Evolutionary conservation across 1,284 basidiomycete genomes (phyloP).

Genomic region (Prillingera fragicola): DNA sequence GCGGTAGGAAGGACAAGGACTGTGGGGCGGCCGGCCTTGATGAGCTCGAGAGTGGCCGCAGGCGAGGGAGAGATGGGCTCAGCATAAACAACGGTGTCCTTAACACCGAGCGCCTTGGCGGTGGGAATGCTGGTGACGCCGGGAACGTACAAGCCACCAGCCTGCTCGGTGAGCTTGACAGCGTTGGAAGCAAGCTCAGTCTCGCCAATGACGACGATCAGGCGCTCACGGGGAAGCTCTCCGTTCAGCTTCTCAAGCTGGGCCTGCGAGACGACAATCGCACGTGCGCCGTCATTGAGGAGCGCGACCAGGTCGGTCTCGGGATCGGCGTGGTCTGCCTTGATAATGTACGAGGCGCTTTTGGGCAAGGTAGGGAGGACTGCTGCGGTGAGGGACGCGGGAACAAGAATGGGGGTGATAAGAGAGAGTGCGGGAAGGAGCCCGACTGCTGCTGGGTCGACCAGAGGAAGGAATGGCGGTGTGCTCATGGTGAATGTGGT

Average conservation of each 20-base stretch:
- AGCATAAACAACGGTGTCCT: constrained; percentile 60
- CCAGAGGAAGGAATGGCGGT: constrained; percentile 48
- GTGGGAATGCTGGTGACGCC: constrained; percentile 50
- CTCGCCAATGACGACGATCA: constrained; percentile 68
- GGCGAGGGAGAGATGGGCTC: constrained; percentile 49
- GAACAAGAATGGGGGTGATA: constrained; percentile 67
- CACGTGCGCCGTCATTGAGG: constrained; percentile 71
- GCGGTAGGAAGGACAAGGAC: constrained; percentile 69
- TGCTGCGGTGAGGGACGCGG: constrained; percentile 33
- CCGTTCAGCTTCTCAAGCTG: constrained; percentile 58
- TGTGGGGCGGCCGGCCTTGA: constrained; percentile 63
- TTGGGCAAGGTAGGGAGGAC: constrained; percentile 36
- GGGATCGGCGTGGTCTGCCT: constrained; percentile 53
- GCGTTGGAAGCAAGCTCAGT: constrained; percentile 63
- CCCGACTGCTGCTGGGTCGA: constrained; percentile 44
- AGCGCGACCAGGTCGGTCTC: constrained; percentile 60
- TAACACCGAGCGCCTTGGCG: constrained; percentile 65
- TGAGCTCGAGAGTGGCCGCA: constrained; percentile 52
- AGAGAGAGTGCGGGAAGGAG: constrained; percentile 62
- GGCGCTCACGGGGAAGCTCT: constrained; percentile 60
- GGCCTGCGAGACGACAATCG: constrained; percentile 64
- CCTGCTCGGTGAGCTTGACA: constrained; percentile 53
- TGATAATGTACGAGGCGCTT: constrained; percentile 53
- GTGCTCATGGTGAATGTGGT: constrained; percentile 33
- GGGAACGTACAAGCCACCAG: constrained; percentile 28